Evolutionary conservation across 352 stramenopile species (phyloP).

Genomic region (Saprolegnia parasitica): DNA sequence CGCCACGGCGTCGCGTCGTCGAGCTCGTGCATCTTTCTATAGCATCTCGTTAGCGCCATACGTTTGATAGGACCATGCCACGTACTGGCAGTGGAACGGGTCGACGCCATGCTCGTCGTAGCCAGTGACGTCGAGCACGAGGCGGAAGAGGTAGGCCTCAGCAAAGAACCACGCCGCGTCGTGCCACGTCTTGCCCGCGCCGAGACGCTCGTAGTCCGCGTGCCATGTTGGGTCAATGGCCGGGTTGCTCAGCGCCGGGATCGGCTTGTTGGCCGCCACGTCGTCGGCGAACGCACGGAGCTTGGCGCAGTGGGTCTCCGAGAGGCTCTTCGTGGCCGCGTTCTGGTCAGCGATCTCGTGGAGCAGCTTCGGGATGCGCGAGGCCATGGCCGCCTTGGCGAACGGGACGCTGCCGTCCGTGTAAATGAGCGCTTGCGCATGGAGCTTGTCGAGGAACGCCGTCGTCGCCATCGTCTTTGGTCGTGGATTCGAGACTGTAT

Average conservation of each 20-base stretch:
- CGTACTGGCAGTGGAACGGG: slow-evolving; percentile 54
- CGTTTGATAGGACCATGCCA: neutral
- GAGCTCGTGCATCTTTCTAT: slow-evolving; percentile 54
- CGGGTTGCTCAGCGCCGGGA: slow-evolving; percentile 40
- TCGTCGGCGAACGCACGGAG: slow-evolving; percentile 45
- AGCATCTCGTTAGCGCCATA: neutral
- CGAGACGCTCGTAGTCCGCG: slow-evolving; percentile 40
- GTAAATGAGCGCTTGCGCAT: slow-evolving; percentile 21
- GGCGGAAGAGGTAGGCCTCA: slow-evolving; percentile 73
- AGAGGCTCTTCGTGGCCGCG: slow-evolving; percentile 34
- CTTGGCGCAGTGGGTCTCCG: slow-evolving; percentile 33
- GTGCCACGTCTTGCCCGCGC: slow-evolving; percentile 58
- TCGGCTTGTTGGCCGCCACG: slow-evolving; percentile 41
- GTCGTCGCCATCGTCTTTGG: neutral
- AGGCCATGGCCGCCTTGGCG: slow-evolving; percentile 57
- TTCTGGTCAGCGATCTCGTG: slow-evolving; percentile 54
- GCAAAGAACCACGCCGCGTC: slow-evolving; percentile 68
- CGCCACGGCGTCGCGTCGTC: slow-evolving; percentile 48
- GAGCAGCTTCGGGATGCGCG: slow-evolving; percentile 53
- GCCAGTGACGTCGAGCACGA: slow-evolving; percentile 54
- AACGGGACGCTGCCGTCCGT: slow-evolving; percentile 36
- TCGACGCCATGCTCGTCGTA: slow-evolving; percentile 59
- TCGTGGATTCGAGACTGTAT: neutral
- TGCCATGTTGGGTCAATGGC: slow-evolving; percentile 37
- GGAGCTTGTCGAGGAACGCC: slow-evolving; percentile 16